phyloP scores from a whole-genome alignment of 768 basidiomycete species.

The Suillus lakei region DNA sequence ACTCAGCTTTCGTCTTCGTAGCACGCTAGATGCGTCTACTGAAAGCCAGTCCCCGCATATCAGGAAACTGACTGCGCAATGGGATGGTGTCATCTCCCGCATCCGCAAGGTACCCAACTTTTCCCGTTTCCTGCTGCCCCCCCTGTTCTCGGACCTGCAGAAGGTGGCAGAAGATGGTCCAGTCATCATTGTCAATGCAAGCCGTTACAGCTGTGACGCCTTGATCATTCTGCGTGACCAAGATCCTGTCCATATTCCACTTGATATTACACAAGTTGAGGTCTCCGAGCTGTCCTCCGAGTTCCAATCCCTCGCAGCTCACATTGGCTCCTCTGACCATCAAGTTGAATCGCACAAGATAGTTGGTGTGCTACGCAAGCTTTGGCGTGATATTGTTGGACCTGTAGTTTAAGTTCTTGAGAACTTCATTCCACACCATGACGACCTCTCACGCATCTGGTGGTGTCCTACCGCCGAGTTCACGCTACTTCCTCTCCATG shows the following conservation, averaged over 20 bases:
- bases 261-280: background rate
- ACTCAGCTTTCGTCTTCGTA: slow-evolving; percentile 10
- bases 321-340: too few species aligned
- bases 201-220: slow-evolving; percentile 7
- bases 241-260: background rate
- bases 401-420: too few species aligned
- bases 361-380: too few species aligned
- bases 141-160: slow-evolving; percentile 10
- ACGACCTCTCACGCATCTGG: too few species aligned
- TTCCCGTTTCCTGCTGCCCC: slow-evolving; percentile 13
- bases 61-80: background rate
- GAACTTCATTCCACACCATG: too few species aligned
- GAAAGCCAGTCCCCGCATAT: background rate
- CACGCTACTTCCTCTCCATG: too few species aligned
- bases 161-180: slow-evolving; percentile 5
- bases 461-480: too few species aligned
- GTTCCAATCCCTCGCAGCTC: too few species aligned
- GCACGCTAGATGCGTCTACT: background rate
- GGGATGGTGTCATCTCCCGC: slow-evolving; percentile 15
- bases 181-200: slow-evolving; percentile 1
- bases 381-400: too few species aligned
- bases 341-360: too few species aligned
- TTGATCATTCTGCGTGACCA: slow-evolving; percentile 5
- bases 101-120: slow-evolving; percentile 18
- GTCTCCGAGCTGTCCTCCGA: too few species aligned